Percentiles rank a stretch among this genome's conserved stretches.
Conservation (phyloP, 2,329 filamentous ascomycete species). For the Alternaria sp. region DNA sequence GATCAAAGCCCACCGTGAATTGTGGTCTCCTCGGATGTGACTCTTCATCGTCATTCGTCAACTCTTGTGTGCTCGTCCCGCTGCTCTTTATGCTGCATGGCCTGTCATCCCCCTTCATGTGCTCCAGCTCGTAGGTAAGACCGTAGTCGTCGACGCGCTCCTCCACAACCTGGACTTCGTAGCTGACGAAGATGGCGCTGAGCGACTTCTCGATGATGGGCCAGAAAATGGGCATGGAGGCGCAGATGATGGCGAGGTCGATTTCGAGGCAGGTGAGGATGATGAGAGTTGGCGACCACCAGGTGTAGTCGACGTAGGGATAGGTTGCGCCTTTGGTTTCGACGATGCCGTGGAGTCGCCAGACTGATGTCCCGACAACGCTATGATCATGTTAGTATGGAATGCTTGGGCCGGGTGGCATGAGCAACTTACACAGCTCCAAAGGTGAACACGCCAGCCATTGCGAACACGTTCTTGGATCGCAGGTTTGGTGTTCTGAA, state of each 20-base stretch:
- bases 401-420: too few relatives aligned
- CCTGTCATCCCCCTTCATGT: slow-evolving; percentile 17
- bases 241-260: slow-evolving; percentile 43
- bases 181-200: slow-evolving; percentile 41
- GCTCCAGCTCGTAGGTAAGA: slow-evolving; percentile 36
- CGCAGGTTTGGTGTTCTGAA: slow-evolving; percentile 36
- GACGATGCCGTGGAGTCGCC: slow-evolving; percentile 40
- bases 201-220: slow-evolving; percentile 37
- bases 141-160: slow-evolving; percentile 32
- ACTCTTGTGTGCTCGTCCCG: slow-evolving; percentile 27
- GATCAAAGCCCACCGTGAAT: slow-evolving; percentile 35
- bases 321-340: slow-evolving; percentile 33
- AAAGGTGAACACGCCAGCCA: slow-evolving; percentile 40
- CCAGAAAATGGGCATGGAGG: slow-evolving; percentile 47
- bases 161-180: slow-evolving; percentile 42
- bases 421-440: slow-evolving; percentile 38
- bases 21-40: slow-evolving; percentile 19
- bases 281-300: slow-evolving; percentile 33
- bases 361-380: slow-evolving; percentile 38
- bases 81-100: slow-evolving; percentile 32
- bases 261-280: slow-evolving; percentile 42
- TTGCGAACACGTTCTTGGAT: slow-evolving; percentile 35
- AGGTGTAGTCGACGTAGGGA: slow-evolving; percentile 44
- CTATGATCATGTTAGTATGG: slow-evolving; percentile 24
- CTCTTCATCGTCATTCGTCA: slow-evolving; percentile 21